Evolutionary conservation across 2,329 filamentous ascomycete species (phyloP).

Genomic region (Eurotiales sp.): DNA sequence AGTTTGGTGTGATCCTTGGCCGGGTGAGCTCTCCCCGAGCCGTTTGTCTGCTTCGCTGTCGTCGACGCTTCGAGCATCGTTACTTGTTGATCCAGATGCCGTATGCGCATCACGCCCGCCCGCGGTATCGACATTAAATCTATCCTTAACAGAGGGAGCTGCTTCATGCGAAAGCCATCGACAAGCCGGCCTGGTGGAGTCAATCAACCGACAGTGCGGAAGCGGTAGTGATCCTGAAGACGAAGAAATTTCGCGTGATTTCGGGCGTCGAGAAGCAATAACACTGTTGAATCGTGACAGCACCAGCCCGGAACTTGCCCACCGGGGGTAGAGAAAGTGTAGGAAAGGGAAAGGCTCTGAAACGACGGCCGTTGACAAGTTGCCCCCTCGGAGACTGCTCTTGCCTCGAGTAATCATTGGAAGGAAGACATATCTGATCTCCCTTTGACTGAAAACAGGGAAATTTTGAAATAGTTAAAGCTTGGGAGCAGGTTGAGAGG

Average conservation of each 20-base stretch:
- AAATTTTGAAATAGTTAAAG: not conserved
- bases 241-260: not conserved
- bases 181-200: not conserved
- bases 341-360: constrained; percentile 39
- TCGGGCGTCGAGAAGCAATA: constrained; percentile 4
- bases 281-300: not conserved
- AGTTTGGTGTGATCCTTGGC: not conserved
- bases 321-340: constrained; percentile 45
- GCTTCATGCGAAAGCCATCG: constrained; percentile 6
- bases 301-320: constrained; percentile 28
- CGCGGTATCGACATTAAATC: not conserved
- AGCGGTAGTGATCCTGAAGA: not conserved
- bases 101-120: not conserved
- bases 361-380: constrained; percentile 30
- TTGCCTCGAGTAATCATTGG: constrained; percentile 43
- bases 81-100: not conserved
- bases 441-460: not conserved
- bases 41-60: not conserved
- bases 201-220: not conserved
- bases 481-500: not conserved
- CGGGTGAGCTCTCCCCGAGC: not conserved
- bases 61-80: not conserved
- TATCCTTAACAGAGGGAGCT: not conserved
- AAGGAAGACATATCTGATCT: constrained; percentile 3
- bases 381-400: constrained; percentile 38